A percentile compares a stretch with the other conserved stretches of the same genome.
These are phyloP conservation scores for Rutstroemia sp. DNA, from an alignment of 2,329 filamentous ascomycete species.

Conservation along the genomic window DNA sequence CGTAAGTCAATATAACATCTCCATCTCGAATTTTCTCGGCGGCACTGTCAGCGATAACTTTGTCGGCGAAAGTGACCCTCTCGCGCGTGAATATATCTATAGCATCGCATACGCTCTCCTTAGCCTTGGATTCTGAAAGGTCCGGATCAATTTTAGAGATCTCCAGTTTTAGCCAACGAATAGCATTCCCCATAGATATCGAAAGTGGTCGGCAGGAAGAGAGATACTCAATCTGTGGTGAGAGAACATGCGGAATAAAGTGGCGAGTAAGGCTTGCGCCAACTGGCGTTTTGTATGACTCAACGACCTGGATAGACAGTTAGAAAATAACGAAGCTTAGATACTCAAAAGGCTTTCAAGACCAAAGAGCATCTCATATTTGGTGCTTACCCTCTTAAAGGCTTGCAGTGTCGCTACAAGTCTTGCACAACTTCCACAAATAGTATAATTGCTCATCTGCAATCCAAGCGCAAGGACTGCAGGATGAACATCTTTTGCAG, in stretches of 20 bases:
- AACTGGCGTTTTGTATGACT: slow-evolving; percentile 83
- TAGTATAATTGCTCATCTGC: slow-evolving; percentile 72
- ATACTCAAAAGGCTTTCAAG: not conserved
- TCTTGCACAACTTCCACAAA: slow-evolving; percentile 83
- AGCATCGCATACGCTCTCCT: slow-evolving; percentile 65
- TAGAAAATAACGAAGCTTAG: not conserved
- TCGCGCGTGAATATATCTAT: slow-evolving; percentile 90
- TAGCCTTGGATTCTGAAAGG: slow-evolving; percentile 73
- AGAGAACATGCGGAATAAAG: slow-evolving; percentile 83
- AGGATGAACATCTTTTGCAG: slow-evolving; percentile 71
- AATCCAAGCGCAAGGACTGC: slow-evolving; percentile 78
- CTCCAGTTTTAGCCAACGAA: slow-evolving; percentile 86
- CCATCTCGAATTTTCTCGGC: slow-evolving; percentile 68
- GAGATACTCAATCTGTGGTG: slow-evolving; percentile 91
- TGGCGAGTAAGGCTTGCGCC: slow-evolving; percentile 82
- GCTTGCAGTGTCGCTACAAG: slow-evolving; percentile 81
- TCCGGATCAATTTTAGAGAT: slow-evolving; percentile 88
- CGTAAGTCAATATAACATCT: slow-evolving; percentile 81
- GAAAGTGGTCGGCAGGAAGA: slow-evolving; percentile 91
- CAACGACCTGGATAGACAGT: slow-evolving; percentile 59
- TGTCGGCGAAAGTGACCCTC: slow-evolving; percentile 78
- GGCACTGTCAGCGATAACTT: slow-evolving; percentile 74
- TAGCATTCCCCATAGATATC: slow-evolving; percentile 94
- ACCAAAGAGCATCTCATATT: not conserved
- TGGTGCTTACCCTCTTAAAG: slow-evolving; percentile 67